These are phyloP conservation scores for Suillus subluteus DNA, from an alignment of 768 basidiomycete genomes.

Conservation along the genomic window DNA sequence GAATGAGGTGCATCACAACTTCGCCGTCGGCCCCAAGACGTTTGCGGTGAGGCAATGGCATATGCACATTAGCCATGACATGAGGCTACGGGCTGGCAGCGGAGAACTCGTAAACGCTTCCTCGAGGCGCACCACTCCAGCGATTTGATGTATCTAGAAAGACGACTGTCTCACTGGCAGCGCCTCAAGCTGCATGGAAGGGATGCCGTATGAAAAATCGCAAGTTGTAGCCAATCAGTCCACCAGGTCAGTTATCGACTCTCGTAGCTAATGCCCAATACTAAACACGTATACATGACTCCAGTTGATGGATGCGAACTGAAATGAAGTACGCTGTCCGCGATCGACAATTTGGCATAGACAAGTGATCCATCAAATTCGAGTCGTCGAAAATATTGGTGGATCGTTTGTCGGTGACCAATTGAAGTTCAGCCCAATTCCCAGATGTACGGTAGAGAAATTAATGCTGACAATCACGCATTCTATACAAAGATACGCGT, in stretches of 20 bases:
- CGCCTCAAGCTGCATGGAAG: constrained; percentile 86
- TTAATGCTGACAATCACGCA: background rate
- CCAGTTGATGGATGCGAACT: background rate
- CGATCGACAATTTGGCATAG: background rate
- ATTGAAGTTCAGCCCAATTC: background rate
- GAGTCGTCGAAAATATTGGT: background rate
- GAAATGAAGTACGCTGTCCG: background rate
- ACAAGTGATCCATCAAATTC: background rate
- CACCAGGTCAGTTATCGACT: background rate
- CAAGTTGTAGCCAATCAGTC: constrained; percentile 76
- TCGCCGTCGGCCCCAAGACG: constrained; percentile 91
- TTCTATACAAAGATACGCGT: background rate
- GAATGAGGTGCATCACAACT: constrained; percentile 88
- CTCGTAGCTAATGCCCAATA: background rate
- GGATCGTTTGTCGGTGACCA: background rate
- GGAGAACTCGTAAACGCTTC: constrained; percentile 72
- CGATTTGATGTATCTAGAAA: constrained; percentile 67
- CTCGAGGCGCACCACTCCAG: constrained; percentile 85
- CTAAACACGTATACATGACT: background rate
- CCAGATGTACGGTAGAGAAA: background rate
- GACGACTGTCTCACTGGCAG: constrained; percentile 83
- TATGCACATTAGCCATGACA: constrained; percentile 80
- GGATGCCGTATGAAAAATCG: constrained; percentile 94
- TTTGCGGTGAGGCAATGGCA: constrained; percentile 56
- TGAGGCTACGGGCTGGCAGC: constrained; percentile 85